phyloP scores from a whole-genome alignment of 139 green algal species.

The Spirogloea muscicola region DNA sequence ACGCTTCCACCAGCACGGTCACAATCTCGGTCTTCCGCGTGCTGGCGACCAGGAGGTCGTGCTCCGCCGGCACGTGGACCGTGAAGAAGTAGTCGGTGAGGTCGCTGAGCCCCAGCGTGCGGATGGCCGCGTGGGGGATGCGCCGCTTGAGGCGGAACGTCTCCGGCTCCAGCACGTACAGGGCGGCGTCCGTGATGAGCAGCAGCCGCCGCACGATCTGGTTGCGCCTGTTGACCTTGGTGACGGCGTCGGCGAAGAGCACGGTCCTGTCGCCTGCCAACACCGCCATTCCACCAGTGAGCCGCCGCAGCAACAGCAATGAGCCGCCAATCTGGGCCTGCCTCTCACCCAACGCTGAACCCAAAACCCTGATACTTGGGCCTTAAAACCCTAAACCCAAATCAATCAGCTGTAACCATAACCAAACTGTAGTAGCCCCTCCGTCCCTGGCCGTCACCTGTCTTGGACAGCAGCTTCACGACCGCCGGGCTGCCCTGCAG shows the following conservation, averaged over 20 bases:
- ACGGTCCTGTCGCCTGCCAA: slow-evolving; percentile 34
- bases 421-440: too few species aligned
- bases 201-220: slow-evolving; percentile 10
- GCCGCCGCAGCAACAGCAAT: too few species aligned
- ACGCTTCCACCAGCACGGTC: slow-evolving; percentile 26
- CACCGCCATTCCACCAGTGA: too few species aligned
- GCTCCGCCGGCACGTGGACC: slow-evolving; percentile 26
- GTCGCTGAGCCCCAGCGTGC: slow-evolving; percentile 17
- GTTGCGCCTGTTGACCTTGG: slow-evolving; percentile 31
- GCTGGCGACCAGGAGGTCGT: slow-evolving; percentile 33
- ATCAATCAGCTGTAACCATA: not conserved
- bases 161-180: slow-evolving; percentile 23
- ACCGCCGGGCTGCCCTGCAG: not conserved
- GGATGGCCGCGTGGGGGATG: slow-evolving; percentile 3
- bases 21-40: slow-evolving; percentile 40
- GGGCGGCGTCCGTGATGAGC: slow-evolving; percentile 18
- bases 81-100: slow-evolving; percentile 33
- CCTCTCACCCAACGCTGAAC: not conserved
- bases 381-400: too few species aligned
- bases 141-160: slow-evolving; percentile 29
- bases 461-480: slow-evolving; percentile 4
- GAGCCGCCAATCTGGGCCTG: not conserved
- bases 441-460: not conserved
- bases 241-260: slow-evolving; percentile 25
- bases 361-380: too few species aligned